Conservation (phyloP, 2,329 filamentous ascomycete genomes). For the Bretziella fagacearum region DNA sequence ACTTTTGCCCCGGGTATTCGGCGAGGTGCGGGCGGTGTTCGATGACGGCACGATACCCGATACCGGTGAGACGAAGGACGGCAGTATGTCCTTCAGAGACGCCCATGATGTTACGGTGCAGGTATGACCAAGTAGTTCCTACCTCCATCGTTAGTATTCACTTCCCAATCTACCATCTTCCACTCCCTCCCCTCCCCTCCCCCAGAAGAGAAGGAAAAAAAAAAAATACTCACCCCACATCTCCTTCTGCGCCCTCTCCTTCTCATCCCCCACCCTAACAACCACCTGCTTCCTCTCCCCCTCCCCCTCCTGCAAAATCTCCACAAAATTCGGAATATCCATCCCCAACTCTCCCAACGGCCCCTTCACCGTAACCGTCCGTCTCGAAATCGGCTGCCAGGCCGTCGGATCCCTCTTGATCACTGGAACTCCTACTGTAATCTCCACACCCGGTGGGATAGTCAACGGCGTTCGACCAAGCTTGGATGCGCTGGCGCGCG, state of each 20-base stretch:
- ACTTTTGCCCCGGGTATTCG: conserved; percentile 66
- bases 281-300: conserved; percentile 38
- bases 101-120: conserved; percentile 80
- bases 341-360: conserved; percentile 67
- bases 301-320: conserved; percentile 48
- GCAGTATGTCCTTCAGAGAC: conserved; percentile 94
- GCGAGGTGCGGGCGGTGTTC: conserved; percentile 53
- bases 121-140: conserved; percentile 74
- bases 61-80: conserved; percentile 80
- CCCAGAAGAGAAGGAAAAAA: not conserved
- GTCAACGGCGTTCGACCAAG: conserved; percentile 68
- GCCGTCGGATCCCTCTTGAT: conserved; percentile 37
- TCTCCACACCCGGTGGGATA: conserved; percentile 66
- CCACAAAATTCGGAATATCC: conserved; percentile 63
- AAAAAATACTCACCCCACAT: conserved; percentile 66
- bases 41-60: conserved; percentile 89
- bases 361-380: conserved; percentile 59
- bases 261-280: conserved; percentile 52
- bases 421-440: conserved; percentile 49
- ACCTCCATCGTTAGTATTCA: not conserved
- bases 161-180: not conserved
- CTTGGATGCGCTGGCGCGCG: conserved; percentile 53
- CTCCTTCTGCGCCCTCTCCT: conserved; percentile 59
- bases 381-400: conserved; percentile 43
- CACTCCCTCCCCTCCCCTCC: not conserved